A percentile compares a stretch with the other conserved stretches of the same genome.
Evolutionary conservation across 1,284 basidiomycete species (phyloP).

Genomic region (Sanguinoderma infundibulare): DNA sequence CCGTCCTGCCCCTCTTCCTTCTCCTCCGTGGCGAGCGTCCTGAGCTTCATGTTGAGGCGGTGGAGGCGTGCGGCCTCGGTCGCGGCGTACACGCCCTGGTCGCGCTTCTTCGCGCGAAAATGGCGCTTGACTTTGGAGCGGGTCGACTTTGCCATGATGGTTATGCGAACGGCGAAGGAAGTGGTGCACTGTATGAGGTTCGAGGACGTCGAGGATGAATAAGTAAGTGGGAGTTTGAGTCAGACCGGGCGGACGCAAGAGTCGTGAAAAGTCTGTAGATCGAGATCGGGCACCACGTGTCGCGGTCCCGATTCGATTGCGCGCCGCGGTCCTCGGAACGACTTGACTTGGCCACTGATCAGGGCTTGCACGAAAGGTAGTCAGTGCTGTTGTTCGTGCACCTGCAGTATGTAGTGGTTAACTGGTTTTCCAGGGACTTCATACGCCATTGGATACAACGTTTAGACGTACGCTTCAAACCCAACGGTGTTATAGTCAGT

Average conservation of each 20-base stretch:
- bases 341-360: too few species aligned
- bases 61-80: conserved; percentile 84
- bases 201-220: neutral
- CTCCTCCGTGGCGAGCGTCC: conserved; percentile 43
- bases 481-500: too few species aligned
- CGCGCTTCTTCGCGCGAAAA: conserved; percentile 86
- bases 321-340: neutral
- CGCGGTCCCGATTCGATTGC: conserved; percentile 10
- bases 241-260: neutral
- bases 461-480: too few species aligned
- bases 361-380: too few species aligned
- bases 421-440: too few species aligned
- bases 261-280: conserved; percentile 24
- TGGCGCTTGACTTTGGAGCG: conserved; percentile 89
- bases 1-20: conserved; percentile 47
- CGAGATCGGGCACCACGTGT: conserved; percentile 23
- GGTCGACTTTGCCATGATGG: conserved; percentile 88
- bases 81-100: conserved; percentile 83
- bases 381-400: too few species aligned
- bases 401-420: too few species aligned
- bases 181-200: neutral
- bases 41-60: conserved; percentile 77
- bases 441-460: too few species aligned
- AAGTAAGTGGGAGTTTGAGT: neutral
- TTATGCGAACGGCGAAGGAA: neutral